Conservation (phyloP, 805 yeast species). For the Yarrowia bubula region DNA sequence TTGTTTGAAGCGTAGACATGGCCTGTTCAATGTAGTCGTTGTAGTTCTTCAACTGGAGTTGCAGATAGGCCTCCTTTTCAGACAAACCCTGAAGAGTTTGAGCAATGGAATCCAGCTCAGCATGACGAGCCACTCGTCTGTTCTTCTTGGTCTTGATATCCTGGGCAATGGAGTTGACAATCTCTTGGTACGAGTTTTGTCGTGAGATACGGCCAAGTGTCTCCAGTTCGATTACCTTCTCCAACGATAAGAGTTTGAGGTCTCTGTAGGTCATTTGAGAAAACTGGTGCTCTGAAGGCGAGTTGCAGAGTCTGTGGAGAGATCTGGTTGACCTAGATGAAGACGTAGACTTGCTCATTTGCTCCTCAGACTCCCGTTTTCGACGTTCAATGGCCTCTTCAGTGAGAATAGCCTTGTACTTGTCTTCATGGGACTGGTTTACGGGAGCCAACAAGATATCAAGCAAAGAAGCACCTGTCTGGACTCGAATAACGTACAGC, state of each 20-base stretch:
- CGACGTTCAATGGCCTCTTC: slow-evolving; percentile 43
- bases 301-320: slow-evolving; percentile 15
- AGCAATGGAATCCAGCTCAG: slow-evolving; percentile 48
- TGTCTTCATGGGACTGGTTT: slow-evolving; percentile 63
- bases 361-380: slow-evolving; percentile 40
- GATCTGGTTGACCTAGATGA: slow-evolving; percentile 42
- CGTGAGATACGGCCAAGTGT: slow-evolving; percentile 61
- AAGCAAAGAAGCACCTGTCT: slow-evolving; percentile 62
- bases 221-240: slow-evolving; percentile 74
- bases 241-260: slow-evolving; percentile 72
- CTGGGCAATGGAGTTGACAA: slow-evolving; percentile 77
- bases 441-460: slow-evolving; percentile 70
- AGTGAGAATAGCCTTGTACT: slow-evolving; percentile 54
- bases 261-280: slow-evolving; percentile 52
- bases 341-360: slow-evolving; percentile 30
- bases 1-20: slow-evolving; percentile 49
- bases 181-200: slow-evolving; percentile 68
- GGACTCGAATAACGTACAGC: slow-evolving; percentile 80
- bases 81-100: slow-evolving; percentile 47
- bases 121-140: slow-evolving; percentile 48
- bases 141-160: slow-evolving; percentile 65
- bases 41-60: slow-evolving; percentile 45
- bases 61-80: slow-evolving; percentile 48
- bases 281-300: slow-evolving; percentile 12
- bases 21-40: slow-evolving; percentile 52